Evolutionary conservation across 1,284 basidiomycete species (phyloP), one percentile per base, ranked within the genome.

Genomic region (Puccinia hordei): DNA sequence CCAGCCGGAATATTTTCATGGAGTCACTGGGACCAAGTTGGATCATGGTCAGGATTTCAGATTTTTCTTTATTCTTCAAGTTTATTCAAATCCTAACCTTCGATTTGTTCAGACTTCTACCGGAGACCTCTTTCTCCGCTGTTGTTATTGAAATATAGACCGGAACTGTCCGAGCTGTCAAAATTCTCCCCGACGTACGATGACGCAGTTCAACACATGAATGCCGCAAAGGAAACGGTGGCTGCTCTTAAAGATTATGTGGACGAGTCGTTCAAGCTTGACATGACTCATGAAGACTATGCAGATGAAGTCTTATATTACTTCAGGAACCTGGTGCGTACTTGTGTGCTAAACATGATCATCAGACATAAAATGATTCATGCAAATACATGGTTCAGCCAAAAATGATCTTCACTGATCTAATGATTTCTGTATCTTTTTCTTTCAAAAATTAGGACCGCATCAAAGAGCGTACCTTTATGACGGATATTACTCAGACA

Each of bases 111-210:
- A 63, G 59, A n/a, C 38, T 63, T 38, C 30, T 63, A 63, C 22
- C 59, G 33, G 17, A 33, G 33, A 63, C 59, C 59, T 6, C 59
- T 63, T 63, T 63, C 59, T n/a, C 59, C 59, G 2, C 59, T 63
- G 17, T n/a, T 63, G 33, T 17, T 63, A 4, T 38, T 63, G 59
- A 22, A 22, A 1, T 33, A 63, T 22, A 63, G 24, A 38, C 59
- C 59, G 15, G 33, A 63, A 19, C 19, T 63, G 33, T 63, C 59
- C 15, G 6, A 19, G 1, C 15, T 63, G 33, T 6, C 59, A 22
- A 15, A 35, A 19, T 38, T 38, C 10, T 33, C 59, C 12, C 2
- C 17, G 10, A 2, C 1, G 30, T 63, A 63, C 59, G 17, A n/a
- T 38, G 33, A 63, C 2, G 59, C 33, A 17, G 59, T 63, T 15